phyloP scores from a whole-genome alignment of 768 basidiomycete genomes.

The Lactarius quietus region DNA sequence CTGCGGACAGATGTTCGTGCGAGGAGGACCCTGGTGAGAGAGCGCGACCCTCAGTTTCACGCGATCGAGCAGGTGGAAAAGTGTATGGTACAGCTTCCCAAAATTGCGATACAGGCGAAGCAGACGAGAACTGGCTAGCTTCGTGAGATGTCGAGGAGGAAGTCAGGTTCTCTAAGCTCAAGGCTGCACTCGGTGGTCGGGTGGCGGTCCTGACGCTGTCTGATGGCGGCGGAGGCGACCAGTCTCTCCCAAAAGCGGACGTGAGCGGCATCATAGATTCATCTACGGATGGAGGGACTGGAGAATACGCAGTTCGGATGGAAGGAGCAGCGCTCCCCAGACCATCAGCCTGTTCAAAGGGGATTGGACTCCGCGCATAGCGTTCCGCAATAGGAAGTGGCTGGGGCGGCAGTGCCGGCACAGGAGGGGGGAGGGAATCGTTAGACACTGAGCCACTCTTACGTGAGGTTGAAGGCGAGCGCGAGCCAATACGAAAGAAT shows the following conservation, averaged over 20 bases:
- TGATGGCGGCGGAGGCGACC: not conserved
- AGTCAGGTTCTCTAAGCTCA: not conserved
- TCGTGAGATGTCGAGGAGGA: slow-evolving; percentile 12
- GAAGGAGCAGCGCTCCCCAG: not conserved
- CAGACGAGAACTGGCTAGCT: not conserved
- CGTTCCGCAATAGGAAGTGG: slow-evolving; percentile 10
- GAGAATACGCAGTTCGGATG: not conserved
- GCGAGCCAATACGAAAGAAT: slow-evolving; percentile 24
- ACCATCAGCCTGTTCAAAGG: not conserved
- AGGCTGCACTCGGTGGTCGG: not conserved
- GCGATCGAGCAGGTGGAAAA: not conserved
- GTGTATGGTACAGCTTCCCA: not conserved
- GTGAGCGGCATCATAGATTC: not conserved
- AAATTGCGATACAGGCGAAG: not conserved
- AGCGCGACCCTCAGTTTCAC: not conserved
- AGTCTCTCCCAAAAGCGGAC: not conserved
- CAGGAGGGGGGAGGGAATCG: slow-evolving; percentile 13
- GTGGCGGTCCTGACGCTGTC: not conserved
- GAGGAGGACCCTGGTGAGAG: not conserved
- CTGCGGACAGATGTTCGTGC: not conserved
- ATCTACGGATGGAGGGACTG: not conserved
- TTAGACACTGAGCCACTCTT: not conserved
- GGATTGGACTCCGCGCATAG: slow-evolving; percentile 8
- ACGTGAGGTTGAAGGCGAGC: slow-evolving; percentile 18
- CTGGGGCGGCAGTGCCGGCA: slow-evolving; percentile 16